Conservation (phyloP, 2,329 filamentous ascomycete species). For the Gliomastix tumulicola region DNA sequence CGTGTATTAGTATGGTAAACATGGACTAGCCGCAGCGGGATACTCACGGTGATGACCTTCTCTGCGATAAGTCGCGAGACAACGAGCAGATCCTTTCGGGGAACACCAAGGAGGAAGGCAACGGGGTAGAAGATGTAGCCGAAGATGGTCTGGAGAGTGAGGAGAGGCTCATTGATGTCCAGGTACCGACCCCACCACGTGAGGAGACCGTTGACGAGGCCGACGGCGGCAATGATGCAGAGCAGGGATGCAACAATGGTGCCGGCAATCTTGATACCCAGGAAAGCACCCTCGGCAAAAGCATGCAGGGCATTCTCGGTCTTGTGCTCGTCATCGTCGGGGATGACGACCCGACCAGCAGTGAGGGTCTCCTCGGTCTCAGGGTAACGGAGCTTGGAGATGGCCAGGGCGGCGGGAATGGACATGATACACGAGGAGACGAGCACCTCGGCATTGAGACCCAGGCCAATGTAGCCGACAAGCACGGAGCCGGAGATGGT, state of each 20-base stretch:
- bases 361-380: slow-evolving; percentile 84
- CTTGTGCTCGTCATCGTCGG: slow-evolving; percentile 68
- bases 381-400: slow-evolving; percentile 84
- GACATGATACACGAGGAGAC: slow-evolving; percentile 94
- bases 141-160: slow-evolving; percentile 67
- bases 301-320: slow-evolving; percentile 79
- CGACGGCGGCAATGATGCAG: slow-evolving; percentile 74
- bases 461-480: slow-evolving; percentile 77
- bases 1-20: background rate
- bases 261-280: slow-evolving; percentile 79
- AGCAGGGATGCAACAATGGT: slow-evolving; percentile 77
- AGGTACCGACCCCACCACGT: slow-evolving; percentile 81
- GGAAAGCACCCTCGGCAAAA: slow-evolving; percentile 77
- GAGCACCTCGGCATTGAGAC: slow-evolving; percentile 76
- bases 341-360: slow-evolving; percentile 71
- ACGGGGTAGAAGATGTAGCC: slow-evolving; percentile 74
- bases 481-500: slow-evolving; percentile 87
- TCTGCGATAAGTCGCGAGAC: slow-evolving; percentile 75
- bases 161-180: slow-evolving; percentile 60
- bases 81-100: slow-evolving; percentile 56
- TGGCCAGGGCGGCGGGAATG: slow-evolving; percentile 82
- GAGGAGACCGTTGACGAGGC: slow-evolving; percentile 66
- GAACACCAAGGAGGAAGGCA: slow-evolving; percentile 75
- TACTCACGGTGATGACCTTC: slow-evolving; percentile 67
- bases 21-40: background rate